These are phyloP conservation scores for Colletotrichum spinosum DNA, from an alignment of 2,329 filamentous ascomycete species.

Conservation along the genomic window DNA sequence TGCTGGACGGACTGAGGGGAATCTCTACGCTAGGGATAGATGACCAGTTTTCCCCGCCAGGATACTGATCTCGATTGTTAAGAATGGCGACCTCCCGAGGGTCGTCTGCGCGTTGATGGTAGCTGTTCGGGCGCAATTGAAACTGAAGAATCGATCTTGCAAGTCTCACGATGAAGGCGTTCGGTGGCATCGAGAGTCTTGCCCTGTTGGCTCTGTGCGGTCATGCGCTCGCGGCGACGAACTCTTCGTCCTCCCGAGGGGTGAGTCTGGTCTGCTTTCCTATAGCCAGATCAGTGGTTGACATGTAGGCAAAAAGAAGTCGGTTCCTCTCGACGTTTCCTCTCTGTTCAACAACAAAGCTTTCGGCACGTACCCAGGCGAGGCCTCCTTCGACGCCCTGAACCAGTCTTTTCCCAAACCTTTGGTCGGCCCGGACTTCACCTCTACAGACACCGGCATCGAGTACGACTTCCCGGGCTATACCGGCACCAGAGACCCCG, in stretches of 20 bases:
- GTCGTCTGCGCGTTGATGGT: not conserved
- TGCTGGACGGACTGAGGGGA: slow-evolving; percentile 24
- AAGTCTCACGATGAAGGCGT: slow-evolving; percentile 19
- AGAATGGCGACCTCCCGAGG: slow-evolving; percentile 4
- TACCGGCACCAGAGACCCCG: slow-evolving; percentile 44
- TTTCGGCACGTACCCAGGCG: slow-evolving; percentile 56
- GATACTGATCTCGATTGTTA: slow-evolving; percentile 5
- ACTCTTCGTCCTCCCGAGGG: slow-evolving; percentile 2
- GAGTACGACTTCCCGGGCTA: slow-evolving; percentile 57
- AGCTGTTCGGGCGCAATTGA: not conserved
- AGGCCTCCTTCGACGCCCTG: slow-evolving; percentile 57
- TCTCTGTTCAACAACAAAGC: slow-evolving; percentile 58
- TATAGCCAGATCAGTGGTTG: not conserved
- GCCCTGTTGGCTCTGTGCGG: slow-evolving; percentile 13
- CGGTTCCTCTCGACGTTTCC: slow-evolving; percentile 14
- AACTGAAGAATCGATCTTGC: not conserved
- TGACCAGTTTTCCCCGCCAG: slow-evolving; percentile 17
- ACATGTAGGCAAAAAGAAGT: slow-evolving; percentile 5
- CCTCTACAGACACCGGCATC: slow-evolving; percentile 54
- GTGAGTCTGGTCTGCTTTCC: not conserved
- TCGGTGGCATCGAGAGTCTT: not conserved
- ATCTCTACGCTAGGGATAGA: slow-evolving; percentile 1
- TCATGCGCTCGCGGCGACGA: slow-evolving; percentile 5
- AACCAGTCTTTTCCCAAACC: slow-evolving; percentile 56
- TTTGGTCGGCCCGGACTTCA: slow-evolving; percentile 48